Evolutionary conservation across 2,329 filamentous ascomycete species (phyloP), one percentile per base, ranked within the genome.

Genomic region (Didymella pomorum): DNA sequence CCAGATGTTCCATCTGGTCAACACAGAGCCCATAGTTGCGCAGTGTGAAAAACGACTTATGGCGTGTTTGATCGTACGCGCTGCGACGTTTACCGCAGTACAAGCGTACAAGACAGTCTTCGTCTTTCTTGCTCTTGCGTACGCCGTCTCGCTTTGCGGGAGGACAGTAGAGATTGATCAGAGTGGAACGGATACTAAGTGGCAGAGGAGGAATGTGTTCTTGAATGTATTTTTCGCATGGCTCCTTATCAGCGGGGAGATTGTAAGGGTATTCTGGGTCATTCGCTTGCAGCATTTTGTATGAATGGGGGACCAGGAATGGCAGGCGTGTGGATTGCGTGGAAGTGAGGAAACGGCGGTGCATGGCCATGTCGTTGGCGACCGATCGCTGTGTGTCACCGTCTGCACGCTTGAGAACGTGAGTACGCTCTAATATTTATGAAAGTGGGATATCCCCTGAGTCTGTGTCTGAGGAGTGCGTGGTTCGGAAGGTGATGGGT

Each of bases 31-130:
- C n/a, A 16, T 41, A 39, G 11, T 50, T 50, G 16, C 47, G 20
- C 16, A 50, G 35, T 14, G 35, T 39, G 33, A 50, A 50, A 23
- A 50, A 50, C 14, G 12, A n/a, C n/a, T 41, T 50, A n/a, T 50
- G 35, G 9, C 33, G 9, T 1, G 9, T 23, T 3, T 8, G 16
- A 3, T 50, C 47, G 11, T 5, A 9, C 14, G 8, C 33, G 12
- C 26, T 20, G 7, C 47, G 6, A 2, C 47, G 8, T n/a, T 21
- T 31, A 9, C 47, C 47, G 11, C 23, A 41, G 23, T 50, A 50
- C 23, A 50, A 4, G 2, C 47, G 23, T 16, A 50, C 35, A 5
- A 50, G 47, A 16, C 47, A 50, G 25, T 50, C 47, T 16, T 50
- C 33, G 23, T 50, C 47, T 21, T 26, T 41, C n/a, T 16, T 26